Base-by-base conservation (phyloP, 2,329 filamentous ascomycete genomes). In the Xylariales sp. region DNA sequence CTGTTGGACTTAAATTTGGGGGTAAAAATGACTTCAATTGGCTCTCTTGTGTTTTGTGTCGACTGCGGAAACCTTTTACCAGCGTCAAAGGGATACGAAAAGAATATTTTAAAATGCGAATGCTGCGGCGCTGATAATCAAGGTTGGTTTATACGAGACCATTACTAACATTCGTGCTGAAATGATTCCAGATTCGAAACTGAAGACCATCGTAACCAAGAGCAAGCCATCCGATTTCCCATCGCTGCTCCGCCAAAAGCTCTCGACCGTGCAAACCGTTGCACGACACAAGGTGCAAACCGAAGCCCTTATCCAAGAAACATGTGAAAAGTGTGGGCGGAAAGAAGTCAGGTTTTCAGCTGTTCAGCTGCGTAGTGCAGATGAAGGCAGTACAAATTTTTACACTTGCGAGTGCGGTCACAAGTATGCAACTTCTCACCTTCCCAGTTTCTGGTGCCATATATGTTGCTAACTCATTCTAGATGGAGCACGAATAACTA, bases 171-270 rank as follows among this genome's bases (percentile, higher is more conserved):
- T n/a, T 29, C 24, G 29, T 17, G 12, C 18, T 40, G 16, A 14
- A 13, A 28, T 31, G 18, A n/a, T 11, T 14, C 4, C 17, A 42
- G 41, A 43, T 29, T 17, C 31, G 12, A 19, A 17, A 15, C 43
- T 25, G 23, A 38, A 86, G 56, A 83, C 79, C 0, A 85, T 90
- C 38, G 71, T 84, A 31, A 95, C 91, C 3, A 72, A 78, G 46
- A 95, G 89, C n/a, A 95, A 94, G 56, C 81, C 88, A 0, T 83
- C 83, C 34, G 87, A 91, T 38, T 97, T 97, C 55, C 93, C 93
- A 3, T 97, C 91, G 0, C 70, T 85, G n/a, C 69, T 97, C 37
- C 79, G 90, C 53, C 82, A 89, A 51, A 94, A 95, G 64, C 78
- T 79, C 46, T 95, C 90, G n/a, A 85, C 83, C 29, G 81, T 95